A percentile compares a stretch with the other conserved stretches of the same genome.
These are phyloP conservation scores for Lathyrus tuberosus DNA, from an alignment of 306 rosid species.

Conservation along the genomic window DNA sequence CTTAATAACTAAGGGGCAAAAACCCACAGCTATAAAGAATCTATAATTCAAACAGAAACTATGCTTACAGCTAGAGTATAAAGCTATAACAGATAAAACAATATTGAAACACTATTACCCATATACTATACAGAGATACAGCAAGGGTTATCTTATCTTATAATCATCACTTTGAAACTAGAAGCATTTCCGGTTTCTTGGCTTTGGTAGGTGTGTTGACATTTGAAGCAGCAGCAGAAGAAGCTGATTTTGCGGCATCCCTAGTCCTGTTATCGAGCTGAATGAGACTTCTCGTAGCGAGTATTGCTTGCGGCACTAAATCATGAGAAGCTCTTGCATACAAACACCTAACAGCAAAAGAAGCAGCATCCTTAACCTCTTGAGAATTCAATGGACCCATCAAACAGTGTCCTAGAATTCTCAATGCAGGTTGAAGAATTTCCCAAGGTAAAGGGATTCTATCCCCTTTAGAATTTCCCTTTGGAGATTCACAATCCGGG, in stretches of 20 bases:
- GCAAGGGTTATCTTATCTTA: constrained; percentile 37
- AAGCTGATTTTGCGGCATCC: constrained; percentile 48
- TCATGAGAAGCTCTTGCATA: constrained; percentile 91
- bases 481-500: constrained; percentile 16
- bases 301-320: constrained; percentile 83
- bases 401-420: constrained; percentile 89
- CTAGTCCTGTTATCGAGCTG: constrained; percentile 75
- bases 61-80: constrained; percentile 52
- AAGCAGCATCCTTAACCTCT: constrained; percentile 78
- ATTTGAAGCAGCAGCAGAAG: constrained; percentile 51
- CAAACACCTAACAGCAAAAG: constrained; percentile 65
- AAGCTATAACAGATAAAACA: constrained; percentile 43
- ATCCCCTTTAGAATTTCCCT: constrained; percentile 44
- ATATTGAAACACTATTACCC: constrained; percentile 34
- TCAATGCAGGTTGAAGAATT: constrained; percentile 81
- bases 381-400: constrained; percentile 75
- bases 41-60: constrained; percentile 41
- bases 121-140: constrained; percentile 51
- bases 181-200: constrained; percentile 83
- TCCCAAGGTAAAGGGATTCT: constrained; percentile 95
- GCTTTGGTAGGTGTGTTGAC: constrained; percentile 80
- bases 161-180: constrained; percentile 76
- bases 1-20: not conserved
- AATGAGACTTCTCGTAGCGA: constrained; percentile 88
- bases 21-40: constrained; percentile 35